phyloP scores from a whole-genome alignment of 2,329 filamentous ascomycete species.

The Balansia obtecta region DNA sequence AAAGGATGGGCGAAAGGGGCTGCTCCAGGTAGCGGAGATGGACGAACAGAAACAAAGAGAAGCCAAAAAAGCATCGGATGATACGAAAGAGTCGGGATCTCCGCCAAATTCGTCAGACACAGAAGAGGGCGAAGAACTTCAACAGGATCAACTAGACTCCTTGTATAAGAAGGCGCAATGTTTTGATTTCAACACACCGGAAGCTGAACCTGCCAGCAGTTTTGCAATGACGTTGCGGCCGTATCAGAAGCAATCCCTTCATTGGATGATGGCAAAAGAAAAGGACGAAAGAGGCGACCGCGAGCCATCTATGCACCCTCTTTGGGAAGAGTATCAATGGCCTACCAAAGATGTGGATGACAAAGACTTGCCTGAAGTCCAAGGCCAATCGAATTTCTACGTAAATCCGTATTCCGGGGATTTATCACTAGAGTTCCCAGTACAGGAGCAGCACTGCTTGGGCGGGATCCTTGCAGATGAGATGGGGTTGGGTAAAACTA shows the following conservation, averaged over 20 bases:
- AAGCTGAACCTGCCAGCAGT: slow-evolving; percentile 67
- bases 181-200: slow-evolving; percentile 87
- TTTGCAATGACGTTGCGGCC: slow-evolving; percentile 77
- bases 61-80: slow-evolving; percentile 20
- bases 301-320: slow-evolving; percentile 80
- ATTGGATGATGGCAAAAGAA: slow-evolving; percentile 96
- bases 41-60: slow-evolving; percentile 64
- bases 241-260: slow-evolving; percentile 87
- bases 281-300: slow-evolving; percentile 60
- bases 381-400: slow-evolving; percentile 66
- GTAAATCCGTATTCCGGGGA: slow-evolving; percentile 97
- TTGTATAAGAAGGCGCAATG: slow-evolving; percentile 94
- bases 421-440: slow-evolving; percentile 79
- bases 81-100: slow-evolving; percentile 27
- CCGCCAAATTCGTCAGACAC: slow-evolving; percentile 49
- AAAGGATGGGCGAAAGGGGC: slow-evolving; percentile 68
- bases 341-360: slow-evolving; percentile 80
- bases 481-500: slow-evolving; percentile 97
- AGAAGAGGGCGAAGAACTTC: slow-evolving; percentile 82
- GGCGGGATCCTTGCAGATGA: slow-evolving; percentile 91
- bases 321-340: slow-evolving; percentile 96
- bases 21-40: slow-evolving; percentile 78
- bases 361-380: slow-evolving; percentile 52
- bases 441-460: slow-evolving; percentile 86
- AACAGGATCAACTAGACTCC: slow-evolving; percentile 88